A percentile compares a stretch with the other conserved stretches of the same genome.
These are phyloP conservation scores for Escovopsis sp. DNA, from an alignment of 2,329 filamentous ascomycete genomes.

Conservation along the genomic window DNA sequence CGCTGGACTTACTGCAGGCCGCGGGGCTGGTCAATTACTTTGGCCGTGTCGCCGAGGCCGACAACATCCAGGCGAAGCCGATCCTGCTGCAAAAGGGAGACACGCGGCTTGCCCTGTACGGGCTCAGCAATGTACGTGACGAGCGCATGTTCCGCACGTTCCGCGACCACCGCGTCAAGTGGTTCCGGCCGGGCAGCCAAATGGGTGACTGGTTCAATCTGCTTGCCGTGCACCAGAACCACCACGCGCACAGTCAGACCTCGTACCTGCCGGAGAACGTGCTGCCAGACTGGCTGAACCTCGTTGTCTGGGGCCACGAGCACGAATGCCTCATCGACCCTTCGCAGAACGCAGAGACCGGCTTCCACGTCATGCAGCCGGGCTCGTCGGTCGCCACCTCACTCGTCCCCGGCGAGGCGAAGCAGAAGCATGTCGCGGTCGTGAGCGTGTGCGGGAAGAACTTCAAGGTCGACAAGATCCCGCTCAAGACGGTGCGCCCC, in stretches of 20 bases:
- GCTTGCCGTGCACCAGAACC: constrained; percentile 90
- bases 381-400: constrained; percentile 94
- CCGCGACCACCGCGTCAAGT: constrained; percentile 82
- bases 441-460: constrained; percentile 69
- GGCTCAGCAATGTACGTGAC: constrained; percentile 89
- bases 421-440: constrained; percentile 79
- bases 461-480: constrained; percentile 65
- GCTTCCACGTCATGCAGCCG: constrained; percentile 93
- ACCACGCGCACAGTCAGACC: constrained; percentile 79
- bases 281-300: constrained; percentile 76
- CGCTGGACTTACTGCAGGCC: constrained; percentile 78
- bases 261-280: constrained; percentile 92
- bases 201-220: constrained; percentile 83
- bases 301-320: constrained; percentile 94
- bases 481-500: constrained; percentile 75
- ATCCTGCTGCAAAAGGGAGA: constrained; percentile 83
- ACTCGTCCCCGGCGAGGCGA: constrained; percentile 74
- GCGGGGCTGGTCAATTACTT: constrained; percentile 93
- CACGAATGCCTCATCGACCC: constrained; percentile 92
- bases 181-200: constrained; percentile 74
- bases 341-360: constrained; percentile 65
- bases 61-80: constrained; percentile 86
- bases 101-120: constrained; percentile 86
- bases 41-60: constrained; percentile 76
- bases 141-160: constrained; percentile 92